Conservation (phyloP, 495 filamentous ascomycete genomes). For the Hypoxylon intermedium region DNA sequence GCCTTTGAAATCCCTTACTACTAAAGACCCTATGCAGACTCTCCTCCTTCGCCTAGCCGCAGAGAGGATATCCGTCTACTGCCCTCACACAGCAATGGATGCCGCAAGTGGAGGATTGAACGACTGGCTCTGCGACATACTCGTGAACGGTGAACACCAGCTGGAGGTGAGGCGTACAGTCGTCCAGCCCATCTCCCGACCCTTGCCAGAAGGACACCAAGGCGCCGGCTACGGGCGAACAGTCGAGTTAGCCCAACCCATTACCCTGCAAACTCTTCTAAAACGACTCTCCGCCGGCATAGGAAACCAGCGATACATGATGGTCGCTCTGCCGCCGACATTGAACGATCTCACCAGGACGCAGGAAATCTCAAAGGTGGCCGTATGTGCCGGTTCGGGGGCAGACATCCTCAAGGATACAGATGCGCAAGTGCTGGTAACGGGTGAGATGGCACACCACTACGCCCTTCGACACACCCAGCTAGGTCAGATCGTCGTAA, state of each 20-base stretch:
- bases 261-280: constrained; percentile 67
- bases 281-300: constrained; percentile 52
- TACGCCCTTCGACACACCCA: constrained; percentile 86
- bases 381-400: constrained; percentile 85
- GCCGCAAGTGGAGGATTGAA: constrained; percentile 85
- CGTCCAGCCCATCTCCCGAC: constrained; percentile 44
- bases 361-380: constrained; percentile 62
- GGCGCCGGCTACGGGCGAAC: constrained; percentile 79
- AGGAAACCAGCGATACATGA: constrained; percentile 48
- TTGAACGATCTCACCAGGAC: constrained; percentile 28
- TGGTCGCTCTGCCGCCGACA: constrained; percentile 49
- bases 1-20: constrained; percentile 84
- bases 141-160: constrained; percentile 50
- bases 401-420: constrained; percentile 72
- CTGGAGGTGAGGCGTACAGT: constrained; percentile 43
- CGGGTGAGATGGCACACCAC: constrained; percentile 93
- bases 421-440: constrained; percentile 79
- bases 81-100: constrained; percentile 93
- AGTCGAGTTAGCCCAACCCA: constrained; percentile 65
- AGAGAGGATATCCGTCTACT: constrained; percentile 93
- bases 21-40: constrained; percentile 83
- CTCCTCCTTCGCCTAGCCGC: constrained; percentile 82
- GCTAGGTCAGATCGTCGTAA: constrained; percentile 83
- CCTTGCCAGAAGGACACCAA: constrained; percentile 60
- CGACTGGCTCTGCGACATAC: constrained; percentile 94